phyloP scores from a whole-genome alignment of 2,329 filamentous ascomycete genomes.

The Pezicula carpinea region DNA sequence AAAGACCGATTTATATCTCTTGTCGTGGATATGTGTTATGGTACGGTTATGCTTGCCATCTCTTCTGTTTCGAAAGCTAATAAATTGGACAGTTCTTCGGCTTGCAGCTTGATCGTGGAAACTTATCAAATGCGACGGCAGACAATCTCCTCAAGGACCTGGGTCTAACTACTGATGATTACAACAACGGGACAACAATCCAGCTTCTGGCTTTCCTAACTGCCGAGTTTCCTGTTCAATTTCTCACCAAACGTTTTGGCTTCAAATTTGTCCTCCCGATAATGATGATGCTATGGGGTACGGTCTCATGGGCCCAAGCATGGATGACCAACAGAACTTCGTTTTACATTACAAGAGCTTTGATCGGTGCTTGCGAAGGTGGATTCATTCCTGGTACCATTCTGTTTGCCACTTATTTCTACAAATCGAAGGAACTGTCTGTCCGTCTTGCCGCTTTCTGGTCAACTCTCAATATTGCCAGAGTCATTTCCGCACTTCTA shows the following conservation, averaged over 20 bases:
- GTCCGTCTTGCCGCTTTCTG: constrained; percentile 66
- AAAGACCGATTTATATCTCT: constrained; percentile 42
- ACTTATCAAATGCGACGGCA: constrained; percentile 56
- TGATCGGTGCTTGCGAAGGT: constrained; percentile 50
- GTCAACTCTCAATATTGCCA: constrained; percentile 41
- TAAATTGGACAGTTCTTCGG: constrained; percentile 47
- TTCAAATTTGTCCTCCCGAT: constrained; percentile 51
- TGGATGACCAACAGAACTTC: constrained; percentile 42
- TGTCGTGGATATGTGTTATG: constrained; percentile 41
- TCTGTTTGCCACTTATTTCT: constrained; percentile 68
- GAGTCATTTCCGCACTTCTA: constrained; percentile 43
- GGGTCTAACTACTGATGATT: constrained; percentile 43
- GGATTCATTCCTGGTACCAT: constrained; percentile 58
- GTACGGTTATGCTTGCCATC: constrained; percentile 22
- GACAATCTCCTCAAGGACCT: constrained; percentile 57
- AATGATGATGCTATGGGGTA: constrained; percentile 46
- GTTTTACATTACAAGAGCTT: constrained; percentile 46
- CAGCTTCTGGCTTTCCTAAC: constrained; percentile 49
- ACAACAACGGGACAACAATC: constrained; percentile 54
- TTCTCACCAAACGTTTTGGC: constrained; percentile 52
- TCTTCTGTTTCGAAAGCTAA: constrained; percentile 33
- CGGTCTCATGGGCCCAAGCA: constrained; percentile 45
- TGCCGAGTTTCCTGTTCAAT: constrained; percentile 54
- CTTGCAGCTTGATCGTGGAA: constrained; percentile 59
- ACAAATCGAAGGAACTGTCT: constrained; percentile 63